These are phyloP conservation scores for Phalaenopsis hybrid DNA, from an alignment of 116 monocot species.

Conservation along the genomic window DNA sequence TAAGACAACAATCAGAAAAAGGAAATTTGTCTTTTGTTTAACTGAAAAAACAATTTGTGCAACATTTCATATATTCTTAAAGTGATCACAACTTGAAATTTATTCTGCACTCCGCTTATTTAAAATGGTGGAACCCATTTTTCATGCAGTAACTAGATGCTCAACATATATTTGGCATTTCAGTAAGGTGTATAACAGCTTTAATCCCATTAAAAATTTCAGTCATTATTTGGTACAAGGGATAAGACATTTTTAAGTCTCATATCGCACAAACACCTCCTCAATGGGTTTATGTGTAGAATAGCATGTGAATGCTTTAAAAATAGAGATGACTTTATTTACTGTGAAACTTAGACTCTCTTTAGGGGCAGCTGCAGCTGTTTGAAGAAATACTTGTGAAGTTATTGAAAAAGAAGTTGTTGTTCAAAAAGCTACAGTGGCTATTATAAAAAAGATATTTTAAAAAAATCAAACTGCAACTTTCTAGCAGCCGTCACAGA, in stretches of 20 bases:
- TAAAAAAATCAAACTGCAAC: too few relatives aligned
- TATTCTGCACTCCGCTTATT: not conserved
- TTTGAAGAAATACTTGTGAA: too few relatives aligned
- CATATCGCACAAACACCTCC: too few relatives aligned
- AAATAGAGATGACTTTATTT: too few relatives aligned
- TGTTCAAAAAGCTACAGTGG: too few relatives aligned
- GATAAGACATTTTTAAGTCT: not conserved
- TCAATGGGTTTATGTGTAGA: too few relatives aligned
- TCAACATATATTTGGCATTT: not conserved
- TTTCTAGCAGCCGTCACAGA: too few relatives aligned
- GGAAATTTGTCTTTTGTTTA: not conserved
- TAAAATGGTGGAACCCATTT: not conserved
- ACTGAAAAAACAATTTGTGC: not conserved
- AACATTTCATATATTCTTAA: not conserved
- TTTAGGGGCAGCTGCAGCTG: too few relatives aligned
- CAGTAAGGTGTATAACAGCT: not conserved
- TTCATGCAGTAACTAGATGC: not conserved
- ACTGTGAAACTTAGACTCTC: too few relatives aligned
- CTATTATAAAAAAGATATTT: too few relatives aligned
- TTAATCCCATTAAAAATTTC: not conserved
- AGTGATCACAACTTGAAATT: not conserved
- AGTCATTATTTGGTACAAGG: not conserved
- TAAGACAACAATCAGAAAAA: not conserved
- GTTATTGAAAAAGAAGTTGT: too few relatives aligned
- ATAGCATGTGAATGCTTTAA: too few relatives aligned